Evolutionary conservation across 2,329 filamentous ascomycete genomes (phyloP), one percentile per base, ranked within the genome.

Genomic region (Phialocephala subalpina): DNA sequence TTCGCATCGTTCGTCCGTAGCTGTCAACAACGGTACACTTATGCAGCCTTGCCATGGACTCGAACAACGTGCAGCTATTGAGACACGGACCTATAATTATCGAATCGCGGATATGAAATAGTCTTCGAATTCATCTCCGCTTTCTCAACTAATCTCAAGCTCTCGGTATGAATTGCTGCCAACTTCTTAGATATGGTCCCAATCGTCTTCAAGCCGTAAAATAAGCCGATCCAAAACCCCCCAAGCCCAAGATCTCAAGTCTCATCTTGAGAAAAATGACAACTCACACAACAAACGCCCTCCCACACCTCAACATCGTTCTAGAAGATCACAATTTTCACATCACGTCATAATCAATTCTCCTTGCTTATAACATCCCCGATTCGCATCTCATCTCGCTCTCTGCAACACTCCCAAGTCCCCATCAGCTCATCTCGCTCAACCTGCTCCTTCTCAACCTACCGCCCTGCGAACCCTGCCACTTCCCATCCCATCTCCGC

Each of bases 151-250:
- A 11, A 11, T 6, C 22, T 20, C 20, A 3, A 20, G 12, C 42
- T 22, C 18, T 20, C n/a, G 12, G 20, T 16, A 6, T 18, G 6
- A 16, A 11, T 18, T 42, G n/a, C 40, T 16, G 2, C 18, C n/a
- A 16, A n/a, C 12, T 49, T 7, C 11, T n/a, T n/a, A 14, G 2
- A 22, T 49, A 22, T 22, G 18, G 9, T 22, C 3, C 9, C 12
- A 22, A n/a, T 22, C n/a, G 45, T 22, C 45, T 49, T 49, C 45
- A 49, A 49, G n/a, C 45, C 45, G 22, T 49, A 12, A 49, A 49
- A 49, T 25, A 8, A 33, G 29, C 4, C 4, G 29, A 33, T 33
- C 29, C 29, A 4, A 33, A 33, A 33, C 29, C 29, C 9, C 9
- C 29, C 29, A 33, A n/a, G 45, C 45, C 3, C 6, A 42, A 49